Evolutionary conservation across 2,329 filamentous ascomycete species (phyloP).

Genomic region (Calonectria leucothoes): DNA sequence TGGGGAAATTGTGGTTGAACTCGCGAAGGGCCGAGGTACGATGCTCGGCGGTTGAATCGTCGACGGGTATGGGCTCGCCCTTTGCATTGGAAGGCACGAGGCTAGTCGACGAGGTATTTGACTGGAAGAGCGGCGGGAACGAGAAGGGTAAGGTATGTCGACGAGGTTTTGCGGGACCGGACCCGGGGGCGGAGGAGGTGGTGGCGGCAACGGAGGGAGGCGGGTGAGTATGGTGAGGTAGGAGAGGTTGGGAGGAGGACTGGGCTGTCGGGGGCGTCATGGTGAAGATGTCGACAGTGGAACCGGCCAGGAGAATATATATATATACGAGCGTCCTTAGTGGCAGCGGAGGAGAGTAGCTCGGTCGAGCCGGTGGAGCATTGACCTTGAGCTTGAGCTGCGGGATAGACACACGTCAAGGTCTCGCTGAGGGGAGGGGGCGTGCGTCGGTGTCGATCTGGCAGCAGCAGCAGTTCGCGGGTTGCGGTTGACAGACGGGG

Average conservation of each 20-base stretch:
- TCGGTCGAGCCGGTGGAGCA: conserved; percentile 42
- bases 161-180: conserved; percentile 40
- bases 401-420: conserved; percentile 33
- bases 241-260: conserved; percentile 28
- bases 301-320: conserved; percentile 28
- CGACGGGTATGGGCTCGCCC: conserved; percentile 66
- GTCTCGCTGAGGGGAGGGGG: conserved; percentile 28
- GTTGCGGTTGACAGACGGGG: conserved; percentile 22
- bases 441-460: conserved; percentile 33
- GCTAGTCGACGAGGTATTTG: conserved; percentile 64
- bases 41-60: conserved; percentile 66
- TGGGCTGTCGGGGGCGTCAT: conserved; percentile 34
- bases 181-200: conserved; percentile 34
- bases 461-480: conserved; percentile 30
- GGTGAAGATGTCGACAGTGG: conserved; percentile 19
- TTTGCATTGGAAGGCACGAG: conserved; percentile 66
- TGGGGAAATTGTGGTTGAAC: conserved; percentile 68
- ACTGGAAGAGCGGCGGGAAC: conserved; percentile 60
- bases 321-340: conserved; percentile 33
- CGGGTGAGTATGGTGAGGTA: conserved; percentile 36
- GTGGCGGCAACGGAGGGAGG: conserved; percentile 38
- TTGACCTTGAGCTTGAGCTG: conserved; percentile 30
- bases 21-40: conserved; percentile 71
- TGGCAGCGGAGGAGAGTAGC: conserved; percentile 32
- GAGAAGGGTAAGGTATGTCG: conserved; percentile 58